Conservation (phyloP, 176 grass and related monocot genomes). For the Coix lacrymajobi region DNA sequence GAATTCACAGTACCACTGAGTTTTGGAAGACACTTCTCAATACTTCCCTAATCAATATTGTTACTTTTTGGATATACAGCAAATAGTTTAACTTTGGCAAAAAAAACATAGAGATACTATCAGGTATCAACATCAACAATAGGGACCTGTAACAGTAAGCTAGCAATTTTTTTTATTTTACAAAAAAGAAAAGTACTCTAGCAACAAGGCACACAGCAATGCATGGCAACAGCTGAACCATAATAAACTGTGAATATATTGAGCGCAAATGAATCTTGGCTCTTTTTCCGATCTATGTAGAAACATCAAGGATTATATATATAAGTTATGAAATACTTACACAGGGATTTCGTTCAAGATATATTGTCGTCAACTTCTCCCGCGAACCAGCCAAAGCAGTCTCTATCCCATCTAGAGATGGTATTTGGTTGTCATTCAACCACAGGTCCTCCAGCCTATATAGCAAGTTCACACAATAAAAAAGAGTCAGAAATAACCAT, state of each 20-base stretch:
- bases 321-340: constrained; percentile 48
- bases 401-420: constrained; percentile 67
- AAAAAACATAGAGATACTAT: not conserved
- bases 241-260: not conserved
- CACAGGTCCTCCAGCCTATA: constrained; percentile 91
- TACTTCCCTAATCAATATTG: not conserved
- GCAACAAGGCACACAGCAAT: not conserved
- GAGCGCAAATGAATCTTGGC: not conserved
- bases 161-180: not conserved
- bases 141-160: not conserved
- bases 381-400: constrained; percentile 56
- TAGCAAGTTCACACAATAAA: constrained; percentile 9
- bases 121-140: not conserved
- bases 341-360: constrained; percentile 93
- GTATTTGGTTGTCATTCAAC: constrained; percentile 99
- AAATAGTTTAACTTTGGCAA: not conserved
- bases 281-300: not conserved
- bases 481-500: not conserved
- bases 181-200: not conserved
- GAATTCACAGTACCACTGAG: not conserved
- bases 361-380: constrained; percentile 78
- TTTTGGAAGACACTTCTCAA: not conserved
- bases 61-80: not conserved
- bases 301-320: not conserved
- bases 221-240: not conserved